These are phyloP conservation scores for Penicillium longicatenatum DNA, from an alignment of 495 filamentous ascomycete genomes.

Conservation along the genomic window DNA sequence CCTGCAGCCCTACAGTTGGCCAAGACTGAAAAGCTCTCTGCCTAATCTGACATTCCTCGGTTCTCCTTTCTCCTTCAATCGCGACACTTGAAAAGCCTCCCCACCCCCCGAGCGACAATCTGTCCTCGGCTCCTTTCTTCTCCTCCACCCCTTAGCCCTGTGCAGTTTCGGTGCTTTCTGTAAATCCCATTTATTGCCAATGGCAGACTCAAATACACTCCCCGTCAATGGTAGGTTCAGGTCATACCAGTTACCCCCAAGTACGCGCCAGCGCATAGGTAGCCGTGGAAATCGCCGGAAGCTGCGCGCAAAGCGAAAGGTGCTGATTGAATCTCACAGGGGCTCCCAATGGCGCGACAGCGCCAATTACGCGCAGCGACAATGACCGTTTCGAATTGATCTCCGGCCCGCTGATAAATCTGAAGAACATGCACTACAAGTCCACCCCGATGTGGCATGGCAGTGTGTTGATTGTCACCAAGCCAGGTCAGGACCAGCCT, in stretches of 20 bases:
- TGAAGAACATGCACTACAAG: constrained; percentile 73
- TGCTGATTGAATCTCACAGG: constrained; percentile 10
- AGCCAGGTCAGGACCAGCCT: constrained; percentile 58
- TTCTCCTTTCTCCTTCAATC: constrained; percentile 4
- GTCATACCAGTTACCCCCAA: not conserved
- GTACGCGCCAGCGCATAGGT: not conserved
- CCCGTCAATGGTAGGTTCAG: constrained; percentile 15
- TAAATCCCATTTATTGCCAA: constrained; percentile 1
- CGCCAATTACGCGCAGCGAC: constrained; percentile 10
- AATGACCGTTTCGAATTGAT: constrained; percentile 46
- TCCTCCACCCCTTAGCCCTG: not conserved
- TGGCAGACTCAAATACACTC: constrained; percentile 11
- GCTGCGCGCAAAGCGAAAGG: not conserved
- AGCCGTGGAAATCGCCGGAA: not conserved
- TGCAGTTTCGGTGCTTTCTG: not conserved
- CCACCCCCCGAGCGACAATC: constrained; percentile 13
- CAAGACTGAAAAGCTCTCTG: constrained; percentile 10
- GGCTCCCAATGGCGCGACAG: constrained; percentile 19
- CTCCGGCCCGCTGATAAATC: constrained; percentile 83
- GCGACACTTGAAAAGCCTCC: constrained; percentile 5
- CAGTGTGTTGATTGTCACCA: constrained; percentile 78
- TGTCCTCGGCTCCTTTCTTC: constrained; percentile 10
- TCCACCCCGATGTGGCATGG: constrained; percentile 67
- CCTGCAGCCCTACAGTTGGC: constrained; percentile 29
- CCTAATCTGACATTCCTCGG: constrained; percentile 8